These are phyloP conservation scores for Crucihimalaya himalaica DNA, from an alignment of 345 rosid species.

Conservation along the genomic window DNA sequence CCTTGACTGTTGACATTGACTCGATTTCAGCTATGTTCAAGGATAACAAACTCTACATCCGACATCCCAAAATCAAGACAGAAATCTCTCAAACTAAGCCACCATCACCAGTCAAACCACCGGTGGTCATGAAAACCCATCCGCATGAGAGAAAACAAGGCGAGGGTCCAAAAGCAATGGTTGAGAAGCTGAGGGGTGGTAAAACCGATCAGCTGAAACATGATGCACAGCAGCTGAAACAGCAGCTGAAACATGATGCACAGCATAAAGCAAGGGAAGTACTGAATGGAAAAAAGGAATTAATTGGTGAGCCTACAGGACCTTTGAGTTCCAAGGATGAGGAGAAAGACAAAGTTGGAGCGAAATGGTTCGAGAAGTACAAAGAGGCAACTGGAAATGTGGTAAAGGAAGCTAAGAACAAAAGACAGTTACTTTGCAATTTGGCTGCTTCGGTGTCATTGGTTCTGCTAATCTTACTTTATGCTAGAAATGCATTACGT, in stretches of 20 bases:
- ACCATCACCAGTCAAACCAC: conserved; percentile 29
- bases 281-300: not conserved
- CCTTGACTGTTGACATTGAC: conserved; percentile 32
- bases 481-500: conserved; percentile 40
- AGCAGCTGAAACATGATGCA: conserved; percentile 33
- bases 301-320: conserved; percentile 28
- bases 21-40: conserved; percentile 41
- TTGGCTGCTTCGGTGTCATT: conserved; percentile 39
- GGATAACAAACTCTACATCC: conserved; percentile 42
- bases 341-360: conserved; percentile 38
- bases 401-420: conserved; percentile 44
- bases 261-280: conserved; percentile 22
- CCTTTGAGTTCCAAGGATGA: conserved; percentile 32
- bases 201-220: conserved; percentile 34
- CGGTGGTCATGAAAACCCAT: conserved; percentile 25
- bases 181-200: conserved; percentile 20
- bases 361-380: conserved; percentile 41
- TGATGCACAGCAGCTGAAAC: conserved; percentile 19
- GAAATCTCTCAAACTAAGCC: conserved; percentile 37
- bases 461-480: conserved; percentile 38
- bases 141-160: conserved; percentile 24
- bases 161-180: conserved; percentile 25
- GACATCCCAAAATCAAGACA: conserved; percentile 35
- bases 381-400: conserved; percentile 39
- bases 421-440: conserved; percentile 39